Evolutionary conservation across 176 grass and related monocot species (phyloP), one percentile per base, ranked within the genome.

Genomic region (Avena insularis): DNA sequence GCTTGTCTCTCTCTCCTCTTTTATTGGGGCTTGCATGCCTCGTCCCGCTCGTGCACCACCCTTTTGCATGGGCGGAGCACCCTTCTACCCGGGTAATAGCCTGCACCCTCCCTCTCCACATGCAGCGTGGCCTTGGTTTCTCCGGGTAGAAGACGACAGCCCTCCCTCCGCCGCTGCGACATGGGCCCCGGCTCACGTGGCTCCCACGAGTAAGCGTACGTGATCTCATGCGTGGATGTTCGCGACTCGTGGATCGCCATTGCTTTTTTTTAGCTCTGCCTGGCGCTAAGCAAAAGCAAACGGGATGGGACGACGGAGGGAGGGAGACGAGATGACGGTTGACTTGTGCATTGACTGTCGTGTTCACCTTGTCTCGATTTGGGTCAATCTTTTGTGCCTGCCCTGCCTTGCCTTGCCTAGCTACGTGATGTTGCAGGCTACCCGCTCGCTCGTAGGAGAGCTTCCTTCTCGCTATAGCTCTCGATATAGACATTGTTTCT

Each of bases 51-150:
- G 87, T 49, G 88, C 79, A 58, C 84, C 80, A 46, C 60, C 87
- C 90, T 90, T 92, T 88, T 90, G 93, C 90, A 84, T 95, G 90
- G 76, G 14, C 27, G 66, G 77, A 59, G 64, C 90, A 88, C 75
- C 67, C 88, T 92, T 88, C 19, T 64, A 78, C 3, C 90, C 93
- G 86, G 93, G 49, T 86, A 92, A 95, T 92, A 88, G 72, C 12
- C 2, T 90, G 82, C 90, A 68, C 85, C 45, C 73, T 71, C 20
- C 33, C 27, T 60, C 25, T 40, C 36, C 0, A 40, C 20, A 21
- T 86, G 12, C 68, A n/a, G 25, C 40, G 40, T 43, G 40, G 40
- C 60, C 64, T 38, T 12, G 35, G 16, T 15, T 9, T 77, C 85
- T 73, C 57, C 19, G 75, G 77, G 88, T 75, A 47, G 59, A 67